Percentiles rank a stretch among this genome's conserved stretches.
Conservation (phyloP, 1,284 basidiomycete genomes). For the Malassezia cuniculi region DNA sequence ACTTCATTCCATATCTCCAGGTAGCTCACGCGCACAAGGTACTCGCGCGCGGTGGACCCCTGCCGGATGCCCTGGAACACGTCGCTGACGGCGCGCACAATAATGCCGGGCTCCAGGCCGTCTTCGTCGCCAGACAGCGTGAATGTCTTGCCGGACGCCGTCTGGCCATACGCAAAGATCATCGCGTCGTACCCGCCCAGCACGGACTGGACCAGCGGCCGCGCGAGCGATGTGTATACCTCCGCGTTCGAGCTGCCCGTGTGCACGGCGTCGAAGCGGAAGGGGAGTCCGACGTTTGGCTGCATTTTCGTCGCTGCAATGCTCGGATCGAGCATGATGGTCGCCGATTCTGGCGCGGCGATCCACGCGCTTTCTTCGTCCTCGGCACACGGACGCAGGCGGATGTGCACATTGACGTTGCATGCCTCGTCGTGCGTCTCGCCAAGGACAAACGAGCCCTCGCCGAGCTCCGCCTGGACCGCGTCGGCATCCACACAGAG, state of each 20-base stretch:
- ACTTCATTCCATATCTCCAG: conserved; percentile 94
- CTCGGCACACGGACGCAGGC: conserved; percentile 6
- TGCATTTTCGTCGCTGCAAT: conserved; percentile 20
- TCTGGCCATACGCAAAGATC: conserved; percentile 42
- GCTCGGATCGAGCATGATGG: conserved; percentile 21
- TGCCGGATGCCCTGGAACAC: conserved; percentile 47
- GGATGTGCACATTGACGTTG: conserved; percentile 21
- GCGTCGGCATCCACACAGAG: conserved; percentile 4
- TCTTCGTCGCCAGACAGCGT: conserved; percentile 26
- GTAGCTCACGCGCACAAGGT: conserved; percentile 82
- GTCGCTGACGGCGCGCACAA: conserved; percentile 30
- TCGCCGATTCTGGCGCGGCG: conserved; percentile 15
- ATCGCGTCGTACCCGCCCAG: conserved; percentile 39
- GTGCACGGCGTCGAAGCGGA: conserved; percentile 56
- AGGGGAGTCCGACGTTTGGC: conserved; percentile 21
- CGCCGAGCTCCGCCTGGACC: conserved; percentile 11
- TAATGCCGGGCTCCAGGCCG: conserved; percentile 48
- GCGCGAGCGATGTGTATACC: conserved; percentile 69
- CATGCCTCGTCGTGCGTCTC: conserved; percentile 16
- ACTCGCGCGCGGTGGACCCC: conserved; percentile 54
- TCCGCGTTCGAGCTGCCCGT: conserved; percentile 70
- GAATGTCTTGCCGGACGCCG: conserved; percentile 44
- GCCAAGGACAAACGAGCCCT: conserved; percentile 31
- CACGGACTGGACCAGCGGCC: conserved; percentile 57
- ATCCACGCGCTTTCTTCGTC: conserved; percentile 35